Base-by-base conservation (phyloP, 2,329 filamentous ascomycete genomes). In the Fusarium sarcochroum region DNA sequence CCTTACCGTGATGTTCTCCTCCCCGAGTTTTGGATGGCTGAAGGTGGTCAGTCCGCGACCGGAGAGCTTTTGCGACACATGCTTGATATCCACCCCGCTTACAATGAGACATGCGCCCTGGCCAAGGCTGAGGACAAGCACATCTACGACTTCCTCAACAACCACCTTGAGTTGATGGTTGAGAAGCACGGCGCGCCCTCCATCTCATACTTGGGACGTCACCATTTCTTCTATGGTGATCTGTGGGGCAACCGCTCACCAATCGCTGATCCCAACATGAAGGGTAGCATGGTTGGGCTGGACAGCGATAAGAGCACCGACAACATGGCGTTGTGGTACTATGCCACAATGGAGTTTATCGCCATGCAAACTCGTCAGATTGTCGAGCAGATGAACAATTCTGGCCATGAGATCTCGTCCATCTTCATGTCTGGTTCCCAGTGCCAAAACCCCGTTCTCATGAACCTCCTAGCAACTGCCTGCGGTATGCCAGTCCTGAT, bases 381-480 rank as follows among this genome's bases (percentile, higher is more conserved):
- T 74, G 87, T 99, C 68, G 91, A 97, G 75, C 88, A 91, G 35
- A 98, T 99, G 94, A 99, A 98, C 84, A 84, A 87, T 46, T 85
- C 93, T 2, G 96, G 96, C 11, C 96, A 99, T 82, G 84, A 87
- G 71, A 94, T 99, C 79, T 90, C 87, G 49, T 95, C 91, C 68
- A 97, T 99, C 80, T 99, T 98, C 88, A 98, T 99, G 96, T 97
- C 93, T 6, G 96, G 96, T 64, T 97, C 93, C 13, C 96, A 98
- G 80, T 99, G 96, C 84, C 94, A 98, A 81, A 99, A 99, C 80
- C 89, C 91, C 34, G 89, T 98, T 63, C 85, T 99, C 56, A 97
- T 99, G 91, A 87, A 90, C 59, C 88, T 99, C 17, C 91, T 99
- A 73, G 94, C 96, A 15, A 96, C 94, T 0, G 92, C 91, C 1